These are phyloP conservation scores for Pseudogymnoascus sp. DNA, from an alignment of 2,329 filamentous ascomycete species.

Conservation along the genomic window DNA sequence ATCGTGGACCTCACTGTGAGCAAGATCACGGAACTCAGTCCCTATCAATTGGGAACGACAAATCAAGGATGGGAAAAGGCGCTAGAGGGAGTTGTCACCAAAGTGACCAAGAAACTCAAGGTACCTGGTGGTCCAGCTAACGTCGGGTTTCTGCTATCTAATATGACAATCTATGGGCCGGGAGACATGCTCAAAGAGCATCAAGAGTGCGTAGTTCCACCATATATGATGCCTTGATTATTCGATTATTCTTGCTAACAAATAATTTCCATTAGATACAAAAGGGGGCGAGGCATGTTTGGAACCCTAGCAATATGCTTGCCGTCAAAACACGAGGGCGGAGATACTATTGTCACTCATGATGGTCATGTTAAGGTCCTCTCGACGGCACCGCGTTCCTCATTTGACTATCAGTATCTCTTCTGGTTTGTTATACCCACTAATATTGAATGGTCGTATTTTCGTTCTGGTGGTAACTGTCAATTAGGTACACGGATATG, in stretches of 20 bases:
- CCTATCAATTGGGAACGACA: conserved; percentile 30
- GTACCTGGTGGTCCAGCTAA: conserved; percentile 18
- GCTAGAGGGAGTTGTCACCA: conserved; percentile 19
- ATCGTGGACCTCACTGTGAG: conserved; percentile 33
- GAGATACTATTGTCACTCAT: conserved; percentile 36
- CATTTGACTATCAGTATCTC: conserved; percentile 26
- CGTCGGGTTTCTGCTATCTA: conserved; percentile 34
- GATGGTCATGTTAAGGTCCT: conserved; percentile 27
- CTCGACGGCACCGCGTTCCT: conserved; percentile 25
- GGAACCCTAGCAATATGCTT: conserved; percentile 42
- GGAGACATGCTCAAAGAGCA: conserved; percentile 42
- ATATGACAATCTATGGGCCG: conserved; percentile 42
- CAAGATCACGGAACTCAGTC: conserved; percentile 37
- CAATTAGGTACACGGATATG: conserved; percentile 43
- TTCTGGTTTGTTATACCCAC: conserved; percentile 23
- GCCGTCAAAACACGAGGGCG: conserved; percentile 40
- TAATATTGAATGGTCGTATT: not conserved
- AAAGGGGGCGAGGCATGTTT: conserved; percentile 40
- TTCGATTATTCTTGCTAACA: not conserved
- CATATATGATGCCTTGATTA: not conserved
- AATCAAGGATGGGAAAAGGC: conserved; percentile 29
- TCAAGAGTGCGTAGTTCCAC: conserved; percentile 27
- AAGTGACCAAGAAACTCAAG: conserved; percentile 27
- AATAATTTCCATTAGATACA: conserved; percentile 21
- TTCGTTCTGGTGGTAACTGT: not conserved